Evolutionary conservation across 2,329 filamentous ascomycete species (phyloP), one percentile per base, ranked within the genome.

Genomic region (Fusarium pseudonygamai): DNA sequence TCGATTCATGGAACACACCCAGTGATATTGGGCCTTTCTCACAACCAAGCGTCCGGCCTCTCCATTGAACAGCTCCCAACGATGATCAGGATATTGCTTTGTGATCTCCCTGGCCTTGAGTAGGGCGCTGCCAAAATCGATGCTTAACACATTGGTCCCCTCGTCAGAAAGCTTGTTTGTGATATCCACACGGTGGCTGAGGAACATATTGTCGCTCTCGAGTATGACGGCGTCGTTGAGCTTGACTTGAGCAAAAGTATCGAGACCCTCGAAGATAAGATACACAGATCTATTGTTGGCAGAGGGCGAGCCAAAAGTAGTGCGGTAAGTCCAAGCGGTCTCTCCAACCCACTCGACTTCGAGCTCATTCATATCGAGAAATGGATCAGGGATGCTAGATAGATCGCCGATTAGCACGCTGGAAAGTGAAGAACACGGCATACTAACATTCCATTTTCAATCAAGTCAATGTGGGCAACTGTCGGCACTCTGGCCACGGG

Each of bases 391-490:
- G 9, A 61, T 61, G 5, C 58, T 61, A 15, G 5, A 24, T 3
- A 18, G 18, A 13, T 16, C 13, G 22, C 10, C 4, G 2, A n/a
- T 64, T 9, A 64, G 61, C 11, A 50, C 4, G 4, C 13, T 18
- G 6, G 5, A 20, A 3, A 12, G 3, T 6, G 10, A 3, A 24
- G 16, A 10, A 26, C 8, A 5, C 15, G 1, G 10, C 9, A 11
- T 12, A 60, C 66, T 37, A 34, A 71, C 68, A 52, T 24, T 47
- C 55, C 60, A 28, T 71, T 70, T 6, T 71, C n/a, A 50, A 71
- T 20, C n/a, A 71, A 30, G 32, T 71, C 68, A 5, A 69, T 22
- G 22, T 71, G 68, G 26, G 50, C 49, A 9, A 71, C 68, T 6
- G 66, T 70, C 5, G 68, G 68, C 32, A 71, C 68, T 47, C 39